phyloP scores from a whole-genome alignment of 345 rosid species.

The Salix caprea region DNA sequence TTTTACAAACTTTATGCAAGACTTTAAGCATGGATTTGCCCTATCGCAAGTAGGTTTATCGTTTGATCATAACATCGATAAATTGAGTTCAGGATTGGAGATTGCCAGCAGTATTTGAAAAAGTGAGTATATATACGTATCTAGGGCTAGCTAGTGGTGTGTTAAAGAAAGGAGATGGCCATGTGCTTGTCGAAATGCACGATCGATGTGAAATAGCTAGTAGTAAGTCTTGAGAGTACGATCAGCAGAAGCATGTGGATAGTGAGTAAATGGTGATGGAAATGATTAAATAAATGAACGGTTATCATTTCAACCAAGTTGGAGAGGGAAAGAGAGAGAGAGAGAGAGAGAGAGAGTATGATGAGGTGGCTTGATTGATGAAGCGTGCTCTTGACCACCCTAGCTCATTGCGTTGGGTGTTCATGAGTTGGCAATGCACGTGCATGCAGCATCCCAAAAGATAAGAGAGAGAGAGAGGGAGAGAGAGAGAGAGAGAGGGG shows the following conservation, averaged over 20 bases:
- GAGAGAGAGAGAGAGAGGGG: background rate
- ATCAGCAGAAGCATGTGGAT: background rate
- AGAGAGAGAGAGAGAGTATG: background rate
- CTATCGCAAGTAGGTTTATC: background rate
- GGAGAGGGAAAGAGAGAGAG: conserved; percentile 6
- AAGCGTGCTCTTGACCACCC: conserved; percentile 26
- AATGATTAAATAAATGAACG: background rate
- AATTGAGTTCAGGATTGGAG: background rate
- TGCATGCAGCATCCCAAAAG: conserved; percentile 22
- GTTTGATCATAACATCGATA: background rate
- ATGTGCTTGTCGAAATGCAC: background rate
- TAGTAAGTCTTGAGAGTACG: too few relatives aligned
- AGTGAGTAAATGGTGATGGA: conserved; percentile 9
- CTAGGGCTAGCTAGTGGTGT: background rate
- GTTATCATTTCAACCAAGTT: background rate
- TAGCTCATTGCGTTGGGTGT: conserved; percentile 13
- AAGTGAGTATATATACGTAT: background rate
- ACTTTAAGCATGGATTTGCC: background rate
- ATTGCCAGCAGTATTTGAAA: background rate
- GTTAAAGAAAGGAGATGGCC: background rate
- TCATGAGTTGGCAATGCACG: conserved; percentile 54
- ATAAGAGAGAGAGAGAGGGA: background rate
- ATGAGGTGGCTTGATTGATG: background rate
- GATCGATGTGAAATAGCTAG: background rate
- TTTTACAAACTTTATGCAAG: background rate